Evolutionary conservation across 2,329 filamentous ascomycete genomes (phyloP).

Genomic region (Epichloe hybrida): DNA sequence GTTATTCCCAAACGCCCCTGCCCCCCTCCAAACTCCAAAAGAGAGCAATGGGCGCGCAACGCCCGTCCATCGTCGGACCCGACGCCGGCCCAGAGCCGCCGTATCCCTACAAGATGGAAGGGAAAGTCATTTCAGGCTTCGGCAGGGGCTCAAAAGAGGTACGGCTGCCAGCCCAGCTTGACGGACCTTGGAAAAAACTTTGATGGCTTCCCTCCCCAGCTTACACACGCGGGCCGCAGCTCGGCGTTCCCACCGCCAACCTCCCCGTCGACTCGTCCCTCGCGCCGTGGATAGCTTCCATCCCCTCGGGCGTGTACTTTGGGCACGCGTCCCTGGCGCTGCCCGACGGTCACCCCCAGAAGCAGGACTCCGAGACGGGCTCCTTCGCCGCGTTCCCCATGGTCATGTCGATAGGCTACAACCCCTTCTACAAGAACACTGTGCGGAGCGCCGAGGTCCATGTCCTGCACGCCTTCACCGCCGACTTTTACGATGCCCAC

Average conservation of each 20-base stretch:
- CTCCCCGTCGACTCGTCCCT: constrained; percentile 56
- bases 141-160: constrained; percentile 84
- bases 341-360: constrained; percentile 32
- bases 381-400: constrained; percentile 53
- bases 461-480: constrained; percentile 61
- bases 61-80: constrained; percentile 60
- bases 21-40: not conserved
- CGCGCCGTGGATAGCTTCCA: constrained; percentile 45
- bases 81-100: constrained; percentile 61
- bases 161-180: not conserved
- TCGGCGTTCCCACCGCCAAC: constrained; percentile 95
- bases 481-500: constrained; percentile 73
- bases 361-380: constrained; percentile 3
- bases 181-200: not conserved
- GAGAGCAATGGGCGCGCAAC: constrained; percentile 14
- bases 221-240: constrained; percentile 30
- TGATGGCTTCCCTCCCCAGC: not conserved
- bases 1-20: too few species aligned
- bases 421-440: constrained; percentile 92
- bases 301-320: constrained; percentile 80
- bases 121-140: constrained; percentile 83
- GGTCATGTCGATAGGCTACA: constrained; percentile 92
- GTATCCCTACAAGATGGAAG: constrained; percentile 72
- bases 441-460: constrained; percentile 82
- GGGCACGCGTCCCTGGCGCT: constrained; percentile 71